Conservation (phyloP, 306 rosid genomes). For the Alnus glutinosa region DNA sequence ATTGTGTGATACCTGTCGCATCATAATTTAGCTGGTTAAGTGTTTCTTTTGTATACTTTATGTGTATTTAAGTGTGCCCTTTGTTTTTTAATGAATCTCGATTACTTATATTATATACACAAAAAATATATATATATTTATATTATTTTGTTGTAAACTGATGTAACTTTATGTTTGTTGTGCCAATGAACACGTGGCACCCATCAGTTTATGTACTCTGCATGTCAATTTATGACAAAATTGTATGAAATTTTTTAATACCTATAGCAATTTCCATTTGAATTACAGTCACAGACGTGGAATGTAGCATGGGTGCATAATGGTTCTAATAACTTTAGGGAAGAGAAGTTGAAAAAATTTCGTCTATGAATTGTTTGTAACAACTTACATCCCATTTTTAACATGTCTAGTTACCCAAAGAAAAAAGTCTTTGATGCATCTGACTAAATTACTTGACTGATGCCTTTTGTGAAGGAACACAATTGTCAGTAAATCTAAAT, state of each 20-base stretch:
- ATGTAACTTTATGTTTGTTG: too few relatives aligned
- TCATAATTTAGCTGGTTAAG: too few relatives aligned
- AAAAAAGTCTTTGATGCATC: not conserved
- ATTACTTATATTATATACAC: too few relatives aligned
- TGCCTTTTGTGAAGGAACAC: conserved; percentile 50
- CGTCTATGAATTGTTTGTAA: not conserved
- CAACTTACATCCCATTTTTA: not conserved
- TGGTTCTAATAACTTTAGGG: not conserved
- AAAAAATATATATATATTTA: too few relatives aligned
- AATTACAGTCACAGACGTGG: not conserved
- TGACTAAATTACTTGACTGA: not conserved
- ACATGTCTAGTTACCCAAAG: not conserved
- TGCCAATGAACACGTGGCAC: too few relatives aligned
- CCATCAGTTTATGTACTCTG: too few relatives aligned
- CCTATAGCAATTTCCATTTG: not conserved
- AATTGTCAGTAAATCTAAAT: conserved; percentile 44
- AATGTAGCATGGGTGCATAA: not conserved
- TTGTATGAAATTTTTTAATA: not conserved
- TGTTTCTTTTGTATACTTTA: too few relatives aligned
- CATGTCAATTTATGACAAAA: too few relatives aligned
- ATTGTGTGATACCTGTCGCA: too few relatives aligned
- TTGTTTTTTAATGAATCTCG: too few relatives aligned
- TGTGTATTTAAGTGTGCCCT: too few relatives aligned
- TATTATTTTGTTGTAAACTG: too few relatives aligned
- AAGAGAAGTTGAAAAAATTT: not conserved